Evolutionary conservation across 2,329 filamentous ascomycete species (phyloP), one percentile per base, ranked within the genome.

Genomic region (Cordyceps cicadae): DNA sequence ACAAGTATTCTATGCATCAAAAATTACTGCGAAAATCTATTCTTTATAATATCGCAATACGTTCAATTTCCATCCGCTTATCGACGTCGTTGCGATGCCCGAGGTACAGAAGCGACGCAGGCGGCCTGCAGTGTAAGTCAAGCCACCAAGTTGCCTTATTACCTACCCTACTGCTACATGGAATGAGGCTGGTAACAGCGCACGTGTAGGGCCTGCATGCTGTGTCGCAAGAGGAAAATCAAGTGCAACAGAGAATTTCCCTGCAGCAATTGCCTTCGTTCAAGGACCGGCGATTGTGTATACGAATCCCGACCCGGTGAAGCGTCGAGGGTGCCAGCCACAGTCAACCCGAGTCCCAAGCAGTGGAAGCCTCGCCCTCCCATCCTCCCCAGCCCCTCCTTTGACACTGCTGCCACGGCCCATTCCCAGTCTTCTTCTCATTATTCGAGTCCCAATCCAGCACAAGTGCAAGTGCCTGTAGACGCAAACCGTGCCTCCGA

Each of bases 171-270:
- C 4, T 24, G 52, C 26, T 29, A 7, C 29, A 7, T 29, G 29
- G 29, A 24, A 24, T 24, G 24, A 24, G 24, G 4, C 24, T 24
- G 24, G 24, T 24, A 24, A 24, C 4, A 24, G 4, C 24, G 24
- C 24, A 8, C 5, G 17, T 15, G 6, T 41, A 76, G 76, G 6
- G 74, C 76, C 1, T 79, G 77, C 61, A 67, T 70, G 9, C 68
- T 75, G 6, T 79, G 77, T 61, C 69, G 76, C 11, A 70, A 68
- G n/a, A 74, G 77, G 54, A 79, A 79, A 63, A 72, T 78, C 17
- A 69, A 72, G n/a, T 79, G 77, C 59, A 72, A 79, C 59, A 70
- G 74, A 37, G 69, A 73, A 26, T 64, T 64, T 3, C 77, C 77
- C 0, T 79, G 77, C 62, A 70, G 67, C 61, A 77, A 77, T 61